Evolutionary conservation across 345 rosid species (phyloP), one percentile per base, ranked within the genome.

Genomic region (Rhodamnia argentea): DNA sequence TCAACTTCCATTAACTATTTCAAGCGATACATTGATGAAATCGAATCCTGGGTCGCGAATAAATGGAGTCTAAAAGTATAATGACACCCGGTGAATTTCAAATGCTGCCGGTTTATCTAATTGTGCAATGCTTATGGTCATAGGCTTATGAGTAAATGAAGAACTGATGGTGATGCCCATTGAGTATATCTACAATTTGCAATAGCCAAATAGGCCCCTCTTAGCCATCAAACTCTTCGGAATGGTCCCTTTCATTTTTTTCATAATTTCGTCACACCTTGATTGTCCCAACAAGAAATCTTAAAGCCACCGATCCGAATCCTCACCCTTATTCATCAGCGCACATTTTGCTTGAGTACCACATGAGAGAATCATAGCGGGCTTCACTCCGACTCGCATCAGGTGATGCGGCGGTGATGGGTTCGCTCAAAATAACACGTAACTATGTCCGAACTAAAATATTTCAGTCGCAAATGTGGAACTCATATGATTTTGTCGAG

Each of bases 351-450:
- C 78, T 70, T 18, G 2, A 4, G 78, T 10, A 32, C 44, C 23
- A 5, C 24, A 2, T 0, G 3, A 0, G 11, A 64, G 23, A 44
- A 32, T 64, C 22, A 1, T 10, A 2, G 23, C 6, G 29, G 12
- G 44, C 2, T 32, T 4, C 10, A 18, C 78, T 8, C 24, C 47
- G 10, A 9, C 78, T 70, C 20, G 24, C 42, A 64, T 70, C 6
- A 1, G 12, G 3, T 8, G 76, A 20, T 29, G 24, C 23, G 76
- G 22, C 9, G 44, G 6, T 2, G 12, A 32, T 37, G 10, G 23
- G 23, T 32, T 18, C 24, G 47, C 42, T 18, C 47, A 3, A 3
- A 64, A 7, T 15, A 3, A 64, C 23, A 22, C 7, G 22, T 18
- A 29, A 29, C 11, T 64, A 4, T 10, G 13, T 8, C 3, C 3